These are phyloP conservation scores for Penicillium cinerascens DNA, from an alignment of 495 filamentous ascomycete species.

Conservation along the genomic window DNA sequence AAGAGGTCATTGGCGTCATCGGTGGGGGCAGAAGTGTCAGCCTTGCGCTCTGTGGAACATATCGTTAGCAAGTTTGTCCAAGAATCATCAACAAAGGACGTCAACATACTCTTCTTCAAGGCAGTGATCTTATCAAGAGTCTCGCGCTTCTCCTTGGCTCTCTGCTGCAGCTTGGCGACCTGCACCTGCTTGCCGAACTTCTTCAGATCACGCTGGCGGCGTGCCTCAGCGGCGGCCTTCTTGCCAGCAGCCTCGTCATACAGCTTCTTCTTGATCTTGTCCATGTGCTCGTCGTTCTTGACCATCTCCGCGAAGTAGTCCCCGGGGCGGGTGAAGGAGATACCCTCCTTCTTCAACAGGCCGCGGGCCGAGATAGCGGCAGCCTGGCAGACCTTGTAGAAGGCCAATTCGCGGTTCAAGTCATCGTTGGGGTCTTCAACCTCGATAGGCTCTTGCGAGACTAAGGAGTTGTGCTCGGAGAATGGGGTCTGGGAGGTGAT, in stretches of 20 bases:
- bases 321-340: slow-evolving; percentile 79
- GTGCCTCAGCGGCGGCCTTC: slow-evolving; percentile 88
- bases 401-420: slow-evolving; percentile 82
- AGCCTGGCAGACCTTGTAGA: slow-evolving; percentile 86
- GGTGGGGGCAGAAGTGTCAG: slow-evolving; percentile 59
- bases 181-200: slow-evolving; percentile 99
- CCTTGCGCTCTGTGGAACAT: slow-evolving; percentile 69
- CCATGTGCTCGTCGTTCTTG: slow-evolving; percentile 98
- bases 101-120: slow-evolving; percentile 78
- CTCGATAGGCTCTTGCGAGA: slow-evolving; percentile 48
- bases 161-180: slow-evolving; percentile 90
- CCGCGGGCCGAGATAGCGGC: slow-evolving; percentile 68
- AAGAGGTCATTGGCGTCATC: slow-evolving; percentile 82
- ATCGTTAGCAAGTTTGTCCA: slow-evolving; percentile 19
- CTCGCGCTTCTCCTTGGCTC: slow-evolving; percentile 84
- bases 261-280: slow-evolving; percentile 88
- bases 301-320: slow-evolving; percentile 99
- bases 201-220: slow-evolving; percentile 90
- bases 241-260: slow-evolving; percentile 86
- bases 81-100: too few species aligned
- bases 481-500: slow-evolving; percentile 55
- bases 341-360: slow-evolving; percentile 73
- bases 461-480: slow-evolving; percentile 61
- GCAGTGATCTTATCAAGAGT: slow-evolving; percentile 89
- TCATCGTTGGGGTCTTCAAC: slow-evolving; percentile 79